Evolutionary conservation across 139 green algal species (phyloP).

Genomic region (Closterium sp.): DNA sequence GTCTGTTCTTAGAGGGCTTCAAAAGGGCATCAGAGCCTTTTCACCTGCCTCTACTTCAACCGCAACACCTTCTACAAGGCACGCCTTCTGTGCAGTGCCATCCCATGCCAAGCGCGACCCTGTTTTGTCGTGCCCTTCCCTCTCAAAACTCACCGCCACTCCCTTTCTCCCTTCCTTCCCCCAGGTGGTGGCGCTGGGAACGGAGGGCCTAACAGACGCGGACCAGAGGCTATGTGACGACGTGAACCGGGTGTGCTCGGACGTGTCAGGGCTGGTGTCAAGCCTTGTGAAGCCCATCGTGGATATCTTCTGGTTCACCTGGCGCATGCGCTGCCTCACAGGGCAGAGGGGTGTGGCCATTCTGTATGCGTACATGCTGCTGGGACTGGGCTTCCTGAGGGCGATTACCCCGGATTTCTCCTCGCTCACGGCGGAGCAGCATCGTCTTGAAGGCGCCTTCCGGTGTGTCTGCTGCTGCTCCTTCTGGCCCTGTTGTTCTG

Average conservation of each 20-base stretch:
- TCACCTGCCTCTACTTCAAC: no score
- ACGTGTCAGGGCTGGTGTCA: conserved; percentile 70
- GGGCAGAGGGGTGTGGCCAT: conserved; percentile 63
- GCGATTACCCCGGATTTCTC: conserved; percentile 45
- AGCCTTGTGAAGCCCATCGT: conserved; percentile 71
- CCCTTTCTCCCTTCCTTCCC: neutral
- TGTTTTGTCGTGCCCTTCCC: neutral
- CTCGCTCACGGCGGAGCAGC: conserved; percentile 45
- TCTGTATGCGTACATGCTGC: conserved; percentile 69
- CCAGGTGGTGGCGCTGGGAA: neutral
- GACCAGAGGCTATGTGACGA: conserved; percentile 66
- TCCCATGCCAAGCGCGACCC: neutral
- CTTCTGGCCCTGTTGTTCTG: neutral
- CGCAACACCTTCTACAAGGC: conserved; percentile 63
- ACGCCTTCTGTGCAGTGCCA: no score
- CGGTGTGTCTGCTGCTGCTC: conserved; percentile 7
- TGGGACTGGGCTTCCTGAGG: conserved; percentile 62
- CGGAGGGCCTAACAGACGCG: neutral
- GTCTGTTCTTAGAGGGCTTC: no score
- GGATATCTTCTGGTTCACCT: conserved; percentile 68
- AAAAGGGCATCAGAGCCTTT: no score
- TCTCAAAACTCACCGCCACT: neutral
- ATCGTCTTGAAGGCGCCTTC: conserved; percentile 50
- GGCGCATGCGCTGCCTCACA: conserved; percentile 28
- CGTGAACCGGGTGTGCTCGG: conserved; percentile 65